A percentile compares a stretch with the other conserved stretches of the same genome.
Evolutionary conservation across 257 asterid genomes (phyloP).

Genomic region (Ilex aquifolium): DNA sequence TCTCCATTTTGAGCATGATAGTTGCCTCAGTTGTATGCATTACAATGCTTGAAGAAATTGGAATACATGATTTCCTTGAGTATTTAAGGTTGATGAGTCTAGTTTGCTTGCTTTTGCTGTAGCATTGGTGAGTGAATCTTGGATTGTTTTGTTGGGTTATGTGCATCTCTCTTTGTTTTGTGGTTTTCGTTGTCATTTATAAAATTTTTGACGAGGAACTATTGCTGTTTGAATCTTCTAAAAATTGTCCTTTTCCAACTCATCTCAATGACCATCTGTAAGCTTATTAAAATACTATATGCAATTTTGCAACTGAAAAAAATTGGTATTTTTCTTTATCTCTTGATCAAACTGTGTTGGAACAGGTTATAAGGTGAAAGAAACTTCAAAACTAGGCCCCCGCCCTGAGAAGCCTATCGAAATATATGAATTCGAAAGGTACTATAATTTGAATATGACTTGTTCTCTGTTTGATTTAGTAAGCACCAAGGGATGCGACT

Average conservation of each 20-base stretch:
- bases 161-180: background rate
- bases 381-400: constrained; percentile 76
- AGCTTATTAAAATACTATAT: background rate
- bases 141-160: background rate
- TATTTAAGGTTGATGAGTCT: too few species aligned
- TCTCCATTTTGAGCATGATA: too few species aligned
- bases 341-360: constrained; percentile 8
- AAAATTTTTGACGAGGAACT: too few species aligned
- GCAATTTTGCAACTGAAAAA: background rate
- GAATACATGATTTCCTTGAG: too few species aligned
- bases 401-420: constrained; percentile 93
- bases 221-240: too few species aligned
- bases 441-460: constrained; percentile 3
- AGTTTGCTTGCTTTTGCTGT: too few species aligned
- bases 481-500: background rate
- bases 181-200: too few species aligned
- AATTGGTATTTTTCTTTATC: background rate
- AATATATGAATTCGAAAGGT: constrained; percentile 89
- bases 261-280: too few species aligned
- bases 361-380: constrained; percentile 86
- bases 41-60: too few species aligned
- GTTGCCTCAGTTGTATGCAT: too few species aligned
- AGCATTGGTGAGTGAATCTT: too few species aligned
- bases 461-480: constrained; percentile 1
- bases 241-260: too few species aligned